These are phyloP conservation scores for Tuber umbilicatum DNA, from an alignment of 495 filamentous ascomycete genomes.

Conservation along the genomic window DNA sequence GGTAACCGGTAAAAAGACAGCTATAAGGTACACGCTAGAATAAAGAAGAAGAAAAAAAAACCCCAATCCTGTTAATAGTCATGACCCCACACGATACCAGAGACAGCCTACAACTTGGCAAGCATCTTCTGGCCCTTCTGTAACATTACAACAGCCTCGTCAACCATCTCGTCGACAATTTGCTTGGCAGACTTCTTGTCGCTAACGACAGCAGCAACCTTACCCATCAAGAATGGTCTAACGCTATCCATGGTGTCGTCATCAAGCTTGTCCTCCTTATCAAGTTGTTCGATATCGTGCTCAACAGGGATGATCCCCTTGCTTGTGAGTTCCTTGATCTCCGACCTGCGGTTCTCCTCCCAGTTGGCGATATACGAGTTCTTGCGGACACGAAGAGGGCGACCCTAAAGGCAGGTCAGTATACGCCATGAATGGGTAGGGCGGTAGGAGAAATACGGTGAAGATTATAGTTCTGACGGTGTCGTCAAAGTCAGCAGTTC, in stretches of 20 bases:
- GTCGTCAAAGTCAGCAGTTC: slow-evolving; percentile 85
- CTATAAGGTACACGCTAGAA: background rate
- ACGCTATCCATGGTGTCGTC: slow-evolving; percentile 85
- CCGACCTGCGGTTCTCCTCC: slow-evolving; percentile 79
- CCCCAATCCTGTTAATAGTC: background rate
- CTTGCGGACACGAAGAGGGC: slow-evolving; percentile 83
- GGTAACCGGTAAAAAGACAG: background rate
- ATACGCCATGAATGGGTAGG: background rate
- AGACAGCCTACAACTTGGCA: slow-evolving; percentile 47
- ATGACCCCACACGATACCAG: background rate
- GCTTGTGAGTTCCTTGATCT: slow-evolving; percentile 84
- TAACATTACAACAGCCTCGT: slow-evolving; percentile 66
- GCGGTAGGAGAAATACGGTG: slow-evolving; percentile 52
- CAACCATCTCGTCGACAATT: slow-evolving; percentile 89
- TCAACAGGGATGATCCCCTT: slow-evolving; percentile 91
- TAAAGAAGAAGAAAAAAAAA: background rate
- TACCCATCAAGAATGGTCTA: slow-evolving; percentile 90
- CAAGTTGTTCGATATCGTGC: slow-evolving; percentile 80
- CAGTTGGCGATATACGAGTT: slow-evolving; percentile 92
- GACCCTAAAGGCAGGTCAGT: slow-evolving; percentile 51
- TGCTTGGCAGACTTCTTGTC: slow-evolving; percentile 88
- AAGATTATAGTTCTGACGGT: slow-evolving; percentile 96
- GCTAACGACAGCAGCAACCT: slow-evolving; percentile 86
- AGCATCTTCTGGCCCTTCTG: slow-evolving; percentile 60
- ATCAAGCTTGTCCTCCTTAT: slow-evolving; percentile 49